Evolutionary conservation across 768 basidiomycete species (phyloP), one percentile per base, ranked within the genome.

Genomic region (Auriscalpium vulgare): DNA sequence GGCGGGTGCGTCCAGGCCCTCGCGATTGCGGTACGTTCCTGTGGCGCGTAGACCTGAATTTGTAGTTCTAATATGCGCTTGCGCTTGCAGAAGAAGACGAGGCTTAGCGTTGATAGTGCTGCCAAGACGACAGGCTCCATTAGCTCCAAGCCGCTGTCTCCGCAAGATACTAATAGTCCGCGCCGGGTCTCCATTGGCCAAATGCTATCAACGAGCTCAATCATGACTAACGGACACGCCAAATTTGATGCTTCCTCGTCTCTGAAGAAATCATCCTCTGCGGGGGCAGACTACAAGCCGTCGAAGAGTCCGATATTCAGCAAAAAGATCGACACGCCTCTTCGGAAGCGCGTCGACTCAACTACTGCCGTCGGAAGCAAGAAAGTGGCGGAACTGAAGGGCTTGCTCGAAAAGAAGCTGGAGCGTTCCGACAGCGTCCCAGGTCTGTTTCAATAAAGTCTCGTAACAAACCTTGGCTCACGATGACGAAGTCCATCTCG

Each of bases 1-100:
- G 80, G 80, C 56, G 75, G 66, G 56, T 69, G 76, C 8, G 71
- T 90, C 16, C 72, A 77, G 56, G 76, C 75, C 37, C 75, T 89
- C 29, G 71, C 75, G 51, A 75, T 85, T 36, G 84, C 85, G 74
- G 86, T 82, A 58, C 45, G 73, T 65, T 9, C 19, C 11, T 2
- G 4, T 36, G 8, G 13, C 47, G 29, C 29, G 7, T 29, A 7
- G 29, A 29, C 29, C 29, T 29, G 2, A 29, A 29, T 5, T 29
- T 29, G 2, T 29, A 4, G 29, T 29, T 29, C 7, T 29, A 1
- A 29, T 29, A 29, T 29, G 29, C 29, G 29, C 7, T 29, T 29
- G 29, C 29, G 29, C 29, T 29, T 36, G 8, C 44, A 62, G 61
- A 62, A 60, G 55, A 62, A 51, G 47, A 55, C 34, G 45, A 62